Base-by-base conservation (phyloP, 192 early-diverging fungal genomes). In the Backusella sp. region DNA sequence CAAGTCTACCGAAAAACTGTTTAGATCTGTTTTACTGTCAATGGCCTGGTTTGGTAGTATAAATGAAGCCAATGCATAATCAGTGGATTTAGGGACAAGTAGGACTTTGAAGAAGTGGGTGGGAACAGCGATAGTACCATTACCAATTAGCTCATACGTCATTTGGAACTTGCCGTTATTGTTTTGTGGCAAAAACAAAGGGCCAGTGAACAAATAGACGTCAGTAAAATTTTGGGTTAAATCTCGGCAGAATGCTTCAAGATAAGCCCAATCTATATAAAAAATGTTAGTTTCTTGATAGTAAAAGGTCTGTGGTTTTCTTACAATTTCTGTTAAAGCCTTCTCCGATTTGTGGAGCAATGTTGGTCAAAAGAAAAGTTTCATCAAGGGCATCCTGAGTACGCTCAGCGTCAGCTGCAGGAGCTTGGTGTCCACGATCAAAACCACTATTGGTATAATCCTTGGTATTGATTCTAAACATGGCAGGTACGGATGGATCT, bases 11-110 rank as follows among this genome's bases (percentile, higher is more conserved):
- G 82, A 77, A 82, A 93, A 96, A 1, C 73, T 78, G 1, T 81
- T 80, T 68, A 98, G 78, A 32, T 90, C 91, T 0, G 85, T 84
- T 12, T 82, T 66, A 73, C 84, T 78, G 26, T 86, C 84, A 46
- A 96, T 94, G 9, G 76, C 76, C 73, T 87, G 76, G 84, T 98
- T 98, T 0, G 95, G 95, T 42, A 98, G 52, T 6, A 96, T 88
- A 84, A 98, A 98, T 0, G 87, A 88, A 21, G 85, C 92, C 0
- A 90, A 44, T 7, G 88, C 79, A 70, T 88, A 86, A 8, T 70
- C 41, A 28, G 23, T 62, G 26, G 83, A 82, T 15, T 39, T 62
- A 82, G 82, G 19, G 7, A 53, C 69, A 1, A 80, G 56, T 0
- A 80, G 1, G 0, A 80, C 46, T 75, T 91, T 91, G 77, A 76